phyloP scores from a whole-genome alignment of 441 rosid genomes.

The Rhodomyrtus psidioides region DNA sequence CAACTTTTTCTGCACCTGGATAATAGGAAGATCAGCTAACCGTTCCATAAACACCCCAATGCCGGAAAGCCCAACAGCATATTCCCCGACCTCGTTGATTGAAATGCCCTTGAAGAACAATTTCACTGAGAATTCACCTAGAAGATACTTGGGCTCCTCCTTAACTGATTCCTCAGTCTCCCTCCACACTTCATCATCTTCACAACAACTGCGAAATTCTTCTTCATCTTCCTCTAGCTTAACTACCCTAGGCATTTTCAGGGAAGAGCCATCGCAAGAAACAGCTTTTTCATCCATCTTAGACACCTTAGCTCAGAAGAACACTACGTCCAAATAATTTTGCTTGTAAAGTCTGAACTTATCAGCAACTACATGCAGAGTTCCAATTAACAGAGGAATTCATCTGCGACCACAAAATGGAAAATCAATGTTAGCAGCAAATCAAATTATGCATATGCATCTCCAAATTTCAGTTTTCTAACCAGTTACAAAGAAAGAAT shows the following conservation, averaged over 20 bases:
- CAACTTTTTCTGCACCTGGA: conserved; percentile 89
- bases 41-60: conserved; percentile 87
- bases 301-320: not conserved
- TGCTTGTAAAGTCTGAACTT: not conserved
- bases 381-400: not conserved
- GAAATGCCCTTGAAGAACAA: conserved; percentile 84
- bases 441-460: not conserved
- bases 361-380: conserved; percentile 1
- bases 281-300: conserved; percentile 44
- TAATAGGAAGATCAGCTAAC: conserved; percentile 27
- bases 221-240: conserved; percentile 69
- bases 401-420: not conserved
- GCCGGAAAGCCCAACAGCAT: conserved; percentile 58
- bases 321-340: conserved; percentile 1
- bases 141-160: conserved; percentile 25
- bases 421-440: not conserved
- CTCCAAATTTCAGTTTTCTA: not conserved
- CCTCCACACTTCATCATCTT: conserved; percentile 83
- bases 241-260: conserved; percentile 23
- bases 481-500: not conserved
- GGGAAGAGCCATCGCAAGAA: conserved; percentile 22
- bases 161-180: conserved; percentile 45
- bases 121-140: conserved; percentile 56
- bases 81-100: conserved; percentile 40
- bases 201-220: conserved; percentile 88